Evolutionary conservation across 768 basidiomycete genomes (phyloP).

Genomic region (Steccherinum ochraceum): DNA sequence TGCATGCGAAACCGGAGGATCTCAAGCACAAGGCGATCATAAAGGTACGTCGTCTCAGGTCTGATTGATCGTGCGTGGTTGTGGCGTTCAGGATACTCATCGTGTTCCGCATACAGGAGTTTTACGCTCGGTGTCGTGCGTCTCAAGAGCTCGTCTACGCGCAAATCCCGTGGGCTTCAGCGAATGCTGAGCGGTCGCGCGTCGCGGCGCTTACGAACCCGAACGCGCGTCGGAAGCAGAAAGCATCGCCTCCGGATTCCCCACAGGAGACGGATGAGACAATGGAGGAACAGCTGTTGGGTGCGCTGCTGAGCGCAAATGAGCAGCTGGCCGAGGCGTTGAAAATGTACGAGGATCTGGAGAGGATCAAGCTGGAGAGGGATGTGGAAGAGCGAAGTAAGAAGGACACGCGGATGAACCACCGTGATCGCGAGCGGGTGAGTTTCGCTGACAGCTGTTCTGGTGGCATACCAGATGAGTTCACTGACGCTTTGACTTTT

Average conservation of each 20-base stretch:
- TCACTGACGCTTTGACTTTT: not conserved
- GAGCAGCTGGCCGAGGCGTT: slow-evolving; percentile 63
- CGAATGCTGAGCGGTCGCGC: slow-evolving; percentile 71
- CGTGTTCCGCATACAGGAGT: slow-evolving; percentile 58
- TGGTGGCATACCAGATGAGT: no score
- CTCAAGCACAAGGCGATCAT: slow-evolving; percentile 58
- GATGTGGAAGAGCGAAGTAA: slow-evolving; percentile 65
- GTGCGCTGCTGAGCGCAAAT: slow-evolving; percentile 67
- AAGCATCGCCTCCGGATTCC: not conserved
- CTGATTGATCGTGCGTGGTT: not conserved
- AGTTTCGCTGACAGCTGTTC: slow-evolving; percentile 16
- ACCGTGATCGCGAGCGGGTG: slow-evolving; percentile 54
- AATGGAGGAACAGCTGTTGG: slow-evolving; percentile 69
- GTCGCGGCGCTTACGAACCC: slow-evolving; percentile 8
- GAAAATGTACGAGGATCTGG: slow-evolving; percentile 71
- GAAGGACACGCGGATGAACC: slow-evolving; percentile 49
- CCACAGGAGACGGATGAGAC: slow-evolving; percentile 30
- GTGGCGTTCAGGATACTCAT: slow-evolving; percentile 1
- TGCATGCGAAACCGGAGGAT: slow-evolving; percentile 64
- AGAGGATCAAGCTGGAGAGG: slow-evolving; percentile 54
- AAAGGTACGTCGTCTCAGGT: slow-evolving; percentile 46
- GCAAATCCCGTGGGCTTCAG: slow-evolving; percentile 89
- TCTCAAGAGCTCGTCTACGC: slow-evolving; percentile 82
- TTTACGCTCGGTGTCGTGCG: slow-evolving; percentile 67
- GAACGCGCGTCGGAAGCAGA: not conserved